Base-by-base conservation (phyloP, 352 stramenopile genomes). In the Phytophthora idaei region DNA sequence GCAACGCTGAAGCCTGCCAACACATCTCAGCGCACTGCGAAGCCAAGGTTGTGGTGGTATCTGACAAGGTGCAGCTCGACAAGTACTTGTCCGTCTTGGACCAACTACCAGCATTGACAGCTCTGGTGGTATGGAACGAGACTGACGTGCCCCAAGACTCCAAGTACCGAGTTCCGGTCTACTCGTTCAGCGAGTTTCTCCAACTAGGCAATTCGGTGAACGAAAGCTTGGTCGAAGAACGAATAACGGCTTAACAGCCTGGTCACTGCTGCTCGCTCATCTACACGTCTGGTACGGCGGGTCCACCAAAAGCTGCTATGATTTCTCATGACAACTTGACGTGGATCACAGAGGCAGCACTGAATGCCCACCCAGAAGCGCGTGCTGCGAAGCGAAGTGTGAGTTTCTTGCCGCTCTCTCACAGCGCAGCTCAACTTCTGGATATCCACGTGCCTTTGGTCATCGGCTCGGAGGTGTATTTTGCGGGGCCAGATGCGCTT, bases 241-340 rank as follows among this genome's bases (percentile, higher is more conserved):
- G 83, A 45, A 88, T 89, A 47, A 42, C 41, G 9, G 67, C 56
- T 6, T 77, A 89, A 67, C 63, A 62, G n/a, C 82, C 82, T n/a
- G 80, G 78, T 10, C 74, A 90, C 59, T 90, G 87, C 66, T 84
- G 77, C 53, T 92, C 87, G 39, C 71, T 97, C 27, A 95, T 98
- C 64, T 98, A 98, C 78, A 98, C 92, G 14, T 97, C 85, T 4
- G 93, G 93, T 44, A 89, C 82, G 44, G 89, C 82, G 10, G 82
- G 82, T 25, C 70, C 71, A 14, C 76, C 82, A 4, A 90, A 89
- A 64, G 82, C 70, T 58, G 82, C 87, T 29, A 88, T 90, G 82
- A 81, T 89, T 67, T 89, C 80, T 17, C 82, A 90, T 58, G 82
- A 90, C 71, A 89, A 89, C 61, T 83, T 90, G 53, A 87, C 81